Base-by-base conservation (phyloP, 192 early-diverging fungal genomes). In the Backusella luteola region DNA sequence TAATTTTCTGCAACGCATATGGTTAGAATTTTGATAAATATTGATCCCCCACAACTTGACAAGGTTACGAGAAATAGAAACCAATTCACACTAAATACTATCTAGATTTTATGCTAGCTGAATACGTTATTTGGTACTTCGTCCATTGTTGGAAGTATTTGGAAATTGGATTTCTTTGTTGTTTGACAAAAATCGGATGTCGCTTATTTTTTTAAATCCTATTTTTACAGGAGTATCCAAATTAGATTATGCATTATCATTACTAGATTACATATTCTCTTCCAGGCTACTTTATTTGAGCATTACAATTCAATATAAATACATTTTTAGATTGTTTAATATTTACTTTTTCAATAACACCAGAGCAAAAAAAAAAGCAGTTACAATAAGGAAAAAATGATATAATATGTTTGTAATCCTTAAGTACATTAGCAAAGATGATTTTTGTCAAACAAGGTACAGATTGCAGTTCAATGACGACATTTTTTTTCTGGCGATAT, bases 391-490 rank as follows among this genome's bases (percentile, higher is more conserved):
- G 5, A 53, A 53, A 53, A 59, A 26, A 12, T 21, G 21, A 23
- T 21, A 59, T 26, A 59, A 26, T 19, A 26, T 3, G 8, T 3
- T 23, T 56, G 8, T 56, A 23, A 23, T 56, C 21, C 9, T 12
- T 21, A 59, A 26, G 4, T 53, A n/a, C n/a, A 5, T 23, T 21
- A 6, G n/a, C 6, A 8, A 5, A 53, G 7, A 26, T 29, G 23
- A 63, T 63, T n/a, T 32, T 63, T 63, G 56, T 63, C 56, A 23
- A 63, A 63, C 23, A 63, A 63, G n/a, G 56, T 11, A 63, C 56
- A 63, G 11, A 29, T 9, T 63, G 56, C 8, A 63, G 46, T 17
- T 63, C 26, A 9, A 63, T 63, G 56, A 63, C 26, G 56, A 29
- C 23, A 29, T 39, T 29, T 63, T 63, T 63, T 53, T 17, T 21